Evolutionary conservation across 805 yeast genomes (phyloP).

Genomic region (Hanseniaspora guilliermondii): DNA sequence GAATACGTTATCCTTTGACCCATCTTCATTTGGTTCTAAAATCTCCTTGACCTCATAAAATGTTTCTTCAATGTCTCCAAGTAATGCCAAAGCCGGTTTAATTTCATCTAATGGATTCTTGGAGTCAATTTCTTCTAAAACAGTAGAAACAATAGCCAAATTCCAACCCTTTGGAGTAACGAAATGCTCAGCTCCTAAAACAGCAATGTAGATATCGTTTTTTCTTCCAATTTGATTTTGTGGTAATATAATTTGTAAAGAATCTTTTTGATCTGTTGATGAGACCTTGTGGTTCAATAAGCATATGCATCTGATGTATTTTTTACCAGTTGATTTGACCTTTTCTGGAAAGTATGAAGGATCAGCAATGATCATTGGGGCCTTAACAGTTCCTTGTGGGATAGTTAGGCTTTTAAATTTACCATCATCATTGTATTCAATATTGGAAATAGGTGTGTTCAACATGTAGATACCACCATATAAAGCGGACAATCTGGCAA

Average conservation of each 20-base stretch:
- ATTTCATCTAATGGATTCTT: slow-evolving; percentile 67
- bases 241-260: slow-evolving; percentile 88
- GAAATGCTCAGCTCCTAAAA: slow-evolving; percentile 76
- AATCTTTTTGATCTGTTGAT: slow-evolving; percentile 67
- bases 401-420: slow-evolving; percentile 78
- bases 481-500: slow-evolving; percentile 90
- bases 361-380: slow-evolving; percentile 90
- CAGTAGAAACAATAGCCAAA: slow-evolving; percentile 86
- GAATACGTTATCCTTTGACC: slow-evolving; percentile 63
- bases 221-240: slow-evolving; percentile 89
- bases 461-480: slow-evolving; percentile 98
- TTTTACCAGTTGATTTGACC: slow-evolving; percentile 29
- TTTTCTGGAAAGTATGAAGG: slow-evolving; percentile 86
- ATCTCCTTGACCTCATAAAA: slow-evolving; percentile 90
- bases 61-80: slow-evolving; percentile 68
- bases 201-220: slow-evolving; percentile 89
- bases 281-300: slow-evolving; percentile 82
- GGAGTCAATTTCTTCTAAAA: slow-evolving; percentile 71
- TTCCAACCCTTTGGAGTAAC: slow-evolving; percentile 82
- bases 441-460: slow-evolving; percentile 88
- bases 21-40: slow-evolving; percentile 78
- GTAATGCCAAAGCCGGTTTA: slow-evolving; percentile 82
- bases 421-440: slow-evolving; percentile 50
- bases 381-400: slow-evolving; percentile 81
- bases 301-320: slow-evolving; percentile 45